Base-by-base conservation (phyloP, 2,329 filamentous ascomycete species). In the Cladosporium sp. region DNA sequence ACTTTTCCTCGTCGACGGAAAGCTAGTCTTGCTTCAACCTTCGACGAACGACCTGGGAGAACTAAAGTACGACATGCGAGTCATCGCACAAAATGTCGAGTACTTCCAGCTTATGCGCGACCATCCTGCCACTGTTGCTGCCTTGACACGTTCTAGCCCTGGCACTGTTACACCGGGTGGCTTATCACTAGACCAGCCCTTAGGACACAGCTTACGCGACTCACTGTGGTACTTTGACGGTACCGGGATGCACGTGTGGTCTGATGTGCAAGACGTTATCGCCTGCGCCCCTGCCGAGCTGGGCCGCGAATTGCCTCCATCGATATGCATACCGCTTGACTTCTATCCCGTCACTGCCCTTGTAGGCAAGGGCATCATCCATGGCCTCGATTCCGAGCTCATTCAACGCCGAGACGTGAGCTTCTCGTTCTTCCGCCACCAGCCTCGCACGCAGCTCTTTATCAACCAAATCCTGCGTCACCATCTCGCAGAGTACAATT, bases 221-320 rank as follows among this genome's bases (percentile, higher is more conserved):
- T 98, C 95, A 1, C 81, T 99, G 2, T 99, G 95, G 95, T 88
- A 92, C 54, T 98, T 97, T 78, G 93, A 97, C 72, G 95, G 95
- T 5, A 87, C 86, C 64, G 89, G 93, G 69, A 86, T 98, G 70
- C 91, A 93, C 70, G 86, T 91, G 3, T 99, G 95, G 95, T 88
- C 91, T 26, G 92, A 97, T 74, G 88, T 97, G 48, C 88, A 93
- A 70, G 91, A 95, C 67, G 88, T 98, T 32, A 81, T 98, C 48
- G 85, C 88, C 39, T 89, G 90, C 23, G 87, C 88, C 26, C 87
- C 88, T 8, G 81, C 83, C 43, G 89, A 91, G 67, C 79, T 86
- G 26, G 83, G 84, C 14, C 86, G 88, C 67, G 91, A 96, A 61
- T 78, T 96, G 3, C 90, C 91, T 1, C 83, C 86, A 10, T 87